Evolutionary conservation across 257 asterid species (phyloP).

Genomic region (Marsdenia floribunda): DNA sequence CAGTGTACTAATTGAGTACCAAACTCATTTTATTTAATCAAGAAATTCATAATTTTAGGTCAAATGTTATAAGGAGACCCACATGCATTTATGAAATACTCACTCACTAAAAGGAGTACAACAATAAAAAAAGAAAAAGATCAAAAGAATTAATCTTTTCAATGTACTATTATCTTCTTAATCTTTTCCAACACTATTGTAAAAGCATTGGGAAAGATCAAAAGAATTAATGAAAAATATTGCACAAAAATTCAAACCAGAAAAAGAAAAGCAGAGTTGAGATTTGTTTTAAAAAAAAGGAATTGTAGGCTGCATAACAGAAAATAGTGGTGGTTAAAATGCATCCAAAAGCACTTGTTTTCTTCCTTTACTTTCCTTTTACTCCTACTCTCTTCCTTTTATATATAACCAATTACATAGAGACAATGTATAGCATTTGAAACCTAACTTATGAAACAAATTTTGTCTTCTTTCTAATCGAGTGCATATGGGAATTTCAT

Average conservation of each 20-base stretch:
- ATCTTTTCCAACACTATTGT: neutral
- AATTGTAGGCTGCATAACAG: neutral
- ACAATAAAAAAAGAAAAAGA: too few species aligned
- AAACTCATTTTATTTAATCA: neutral
- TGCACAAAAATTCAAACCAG: neutral
- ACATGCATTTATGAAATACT: too few species aligned
- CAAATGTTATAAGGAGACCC: neutral
- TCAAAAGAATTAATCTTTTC: too few species aligned
- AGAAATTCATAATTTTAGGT: neutral
- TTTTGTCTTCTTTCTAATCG: too few species aligned
- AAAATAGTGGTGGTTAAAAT: neutral
- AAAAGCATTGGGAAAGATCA: neutral
- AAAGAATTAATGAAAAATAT: too few species aligned
- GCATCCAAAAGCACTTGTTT: neutral
- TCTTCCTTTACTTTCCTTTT: neutral
- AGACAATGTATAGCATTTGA: neutral
- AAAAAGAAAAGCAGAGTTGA: neutral
- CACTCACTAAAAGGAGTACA: too few species aligned
- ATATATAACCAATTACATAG: too few species aligned
- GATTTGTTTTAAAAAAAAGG: neutral
- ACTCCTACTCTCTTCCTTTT: too few species aligned
- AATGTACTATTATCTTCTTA: too few species aligned
- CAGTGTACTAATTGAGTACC: neutral
- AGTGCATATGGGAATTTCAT: too few species aligned
- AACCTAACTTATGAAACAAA: too few species aligned